Base-by-base conservation (phyloP, 306 rosid genomes). In the Lotus japonicus region DNA sequence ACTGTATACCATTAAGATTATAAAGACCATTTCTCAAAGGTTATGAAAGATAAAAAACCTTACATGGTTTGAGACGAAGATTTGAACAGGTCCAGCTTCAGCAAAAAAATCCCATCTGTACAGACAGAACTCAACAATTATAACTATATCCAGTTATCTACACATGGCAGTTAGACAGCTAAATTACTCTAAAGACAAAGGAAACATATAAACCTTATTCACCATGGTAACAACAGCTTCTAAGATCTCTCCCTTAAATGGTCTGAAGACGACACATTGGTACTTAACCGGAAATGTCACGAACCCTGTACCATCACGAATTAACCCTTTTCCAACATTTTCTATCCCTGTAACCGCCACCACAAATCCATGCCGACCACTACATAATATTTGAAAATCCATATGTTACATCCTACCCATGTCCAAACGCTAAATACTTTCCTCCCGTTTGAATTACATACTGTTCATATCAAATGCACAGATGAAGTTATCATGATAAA, bases 51-150 rank as follows among this genome's bases (percentile, higher is more conserved):
- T n/a, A 26, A 54, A 0, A 64, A 55, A 14, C 61, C 96, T 75
- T 76, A 89, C 98, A 78, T 94, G 99, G 83, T 88, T 94, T 55
- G 99, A 94, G 81, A 94, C 97, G 44, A 90, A 90, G 72, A 94
- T 94, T 76, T 94, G 97, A 69, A 94, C 99, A 14, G 99, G 99
- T 46, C 99, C 99, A 64, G 99, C 99, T 78, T 90, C 97, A 19
- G 99, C 99, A 1, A 94, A 94, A n/a, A 77, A 90, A 94, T 0
- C 97, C 99, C 97, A 94, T 94, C 97, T 89, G 79, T 11, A 42
- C 39, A 58, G 71, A 66, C 60, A 65, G 43, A 42, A 36, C 69
- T 73, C 43, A 45, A 53, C 33, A 14, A 71, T 33, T 50, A 61
- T 19, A 55, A n/a, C 15, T 11, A 70, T 50, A 54, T 15, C 14